Evolutionary conservation across 306 rosid species (phyloP), one percentile per base, ranked within the genome.

Genomic region (Medicago ruthenica): DNA sequence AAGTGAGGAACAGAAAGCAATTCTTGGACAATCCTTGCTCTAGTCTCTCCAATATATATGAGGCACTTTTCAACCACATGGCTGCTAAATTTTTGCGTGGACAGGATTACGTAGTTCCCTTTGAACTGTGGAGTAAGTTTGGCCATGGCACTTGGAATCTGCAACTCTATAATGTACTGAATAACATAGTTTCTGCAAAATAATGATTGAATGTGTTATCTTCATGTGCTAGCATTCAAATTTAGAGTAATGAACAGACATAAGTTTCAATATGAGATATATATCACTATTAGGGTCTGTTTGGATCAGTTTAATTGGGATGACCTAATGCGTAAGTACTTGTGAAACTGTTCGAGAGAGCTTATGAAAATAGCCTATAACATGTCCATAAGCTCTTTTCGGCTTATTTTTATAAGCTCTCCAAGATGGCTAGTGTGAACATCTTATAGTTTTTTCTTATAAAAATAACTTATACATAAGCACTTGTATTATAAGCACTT

Each of bases 51-150:
- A 71, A 83, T 17, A 65, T 82, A 73, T 74, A 42, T 65, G 4
- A 91, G 92, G 78, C 89, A 89, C 75, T 86, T 91, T 71, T 91
- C 95, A 45, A 91, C 88, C 24, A 91, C 95, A 15, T 91, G 95
- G 65, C 97, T 91, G 78, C 97, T 86, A 27, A 82, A 89, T 18
- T 91, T 91, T 77, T 88, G 91, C 14, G 50, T 82, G 1, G 97
- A 86, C 67, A 91, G 84, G 21, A 2, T 70, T 7, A 80, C 85
- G 6, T 73, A 91, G 63, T 86, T 79, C 37, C 90, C 97, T 81
- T 79, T 83, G 77, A 91, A 88, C 58, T 74, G 91, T 80, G 75
- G 54, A 62, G 60, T 53, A 81, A 91, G 39, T 73, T 64, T 82
- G 67, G 83, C 51, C 14, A 79, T n/a, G 3, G 65, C 76, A 74